phyloP scores from a whole-genome alignment of 169 alveolate genomes.

The Eimeria necatrix region DNA sequence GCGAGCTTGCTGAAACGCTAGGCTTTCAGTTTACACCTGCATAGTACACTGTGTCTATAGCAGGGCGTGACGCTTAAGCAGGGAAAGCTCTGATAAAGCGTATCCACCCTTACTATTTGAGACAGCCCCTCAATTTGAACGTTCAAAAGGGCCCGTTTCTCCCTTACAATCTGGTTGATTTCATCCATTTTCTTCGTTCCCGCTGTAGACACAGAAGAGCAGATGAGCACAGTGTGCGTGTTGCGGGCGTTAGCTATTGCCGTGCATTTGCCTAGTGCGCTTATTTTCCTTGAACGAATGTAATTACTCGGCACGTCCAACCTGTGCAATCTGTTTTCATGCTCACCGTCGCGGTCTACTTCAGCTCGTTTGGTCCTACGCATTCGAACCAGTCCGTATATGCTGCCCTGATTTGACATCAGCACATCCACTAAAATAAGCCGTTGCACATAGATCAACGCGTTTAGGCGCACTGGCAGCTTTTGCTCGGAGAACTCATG shows the following conservation, averaged over 20 bases:
- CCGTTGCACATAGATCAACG: not conserved
- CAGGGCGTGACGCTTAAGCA: no score
- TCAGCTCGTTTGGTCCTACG: conserved; percentile 30
- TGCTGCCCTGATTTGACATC: conserved; percentile 22
- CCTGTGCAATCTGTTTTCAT: not conserved
- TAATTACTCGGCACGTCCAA: not conserved
- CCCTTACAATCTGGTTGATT: not conserved
- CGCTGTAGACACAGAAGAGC: not conserved
- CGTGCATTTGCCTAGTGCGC: not conserved
- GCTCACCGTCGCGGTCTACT: conserved; percentile 43
- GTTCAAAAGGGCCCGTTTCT: conserved; percentile 21
- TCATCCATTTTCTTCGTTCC: conserved; percentile 46
- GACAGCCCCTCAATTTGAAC: not conserved
- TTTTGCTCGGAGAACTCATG: not conserved
- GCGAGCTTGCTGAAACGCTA: no score
- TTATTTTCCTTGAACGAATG: no score
- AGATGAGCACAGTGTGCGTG: not conserved
- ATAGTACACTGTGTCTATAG: no score
- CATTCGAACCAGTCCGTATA: conserved; percentile 33
- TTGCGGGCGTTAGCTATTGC: not conserved
- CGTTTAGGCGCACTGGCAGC: no score
- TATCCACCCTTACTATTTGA: not conserved
- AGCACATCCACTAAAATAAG: not conserved
- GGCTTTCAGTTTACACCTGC: no score
- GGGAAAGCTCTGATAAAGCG: not conserved